Conservation (phyloP, 1,284 basidiomycete genomes). For the Cystobasidium pallidum region DNA sequence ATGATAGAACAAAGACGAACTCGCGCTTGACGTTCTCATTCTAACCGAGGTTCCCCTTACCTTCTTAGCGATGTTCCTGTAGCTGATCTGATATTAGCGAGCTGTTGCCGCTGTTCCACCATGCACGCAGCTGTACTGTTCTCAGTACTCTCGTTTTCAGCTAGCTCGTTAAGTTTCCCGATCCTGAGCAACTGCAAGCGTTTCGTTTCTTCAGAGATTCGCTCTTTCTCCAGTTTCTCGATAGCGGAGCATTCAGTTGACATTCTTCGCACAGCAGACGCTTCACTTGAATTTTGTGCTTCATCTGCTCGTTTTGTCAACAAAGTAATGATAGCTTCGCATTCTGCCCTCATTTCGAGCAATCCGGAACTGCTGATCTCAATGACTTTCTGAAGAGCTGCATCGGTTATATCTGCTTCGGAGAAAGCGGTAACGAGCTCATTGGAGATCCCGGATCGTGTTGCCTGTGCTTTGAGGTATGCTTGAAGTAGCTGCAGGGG, state of each 20-base stretch:
- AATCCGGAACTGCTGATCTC: constrained; percentile 34
- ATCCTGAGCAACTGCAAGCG: constrained; percentile 33
- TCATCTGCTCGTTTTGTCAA: constrained; percentile 2
- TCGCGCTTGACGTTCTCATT: background rate
- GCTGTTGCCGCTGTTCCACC: constrained; percentile 22
- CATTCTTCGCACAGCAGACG: background rate
- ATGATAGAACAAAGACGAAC: background rate
- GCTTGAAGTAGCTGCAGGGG: constrained; percentile 20
- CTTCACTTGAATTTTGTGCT: background rate
- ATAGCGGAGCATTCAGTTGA: constrained; percentile 15
- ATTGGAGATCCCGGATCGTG: constrained; percentile 25
- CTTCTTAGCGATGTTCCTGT: background rate
- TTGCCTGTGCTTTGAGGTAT: constrained; percentile 34
- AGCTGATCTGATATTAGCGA: constrained; percentile 16
- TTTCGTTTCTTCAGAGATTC: constrained; percentile 32
- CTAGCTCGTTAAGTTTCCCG: constrained; percentile 10
- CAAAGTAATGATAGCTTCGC: constrained; percentile 11
- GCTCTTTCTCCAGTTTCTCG: constrained; percentile 29
- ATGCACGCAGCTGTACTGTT: constrained; percentile 26
- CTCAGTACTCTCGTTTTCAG: constrained; percentile 6
- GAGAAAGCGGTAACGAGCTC: constrained; percentile 36
- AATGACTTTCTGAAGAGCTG: constrained; percentile 24
- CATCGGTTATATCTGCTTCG: constrained; percentile 28
- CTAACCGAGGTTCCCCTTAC: background rate
- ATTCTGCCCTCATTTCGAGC: constrained; percentile 32